Base-by-base conservation (phyloP, 345 rosid species). In the Ceriops zippeliana region DNA sequence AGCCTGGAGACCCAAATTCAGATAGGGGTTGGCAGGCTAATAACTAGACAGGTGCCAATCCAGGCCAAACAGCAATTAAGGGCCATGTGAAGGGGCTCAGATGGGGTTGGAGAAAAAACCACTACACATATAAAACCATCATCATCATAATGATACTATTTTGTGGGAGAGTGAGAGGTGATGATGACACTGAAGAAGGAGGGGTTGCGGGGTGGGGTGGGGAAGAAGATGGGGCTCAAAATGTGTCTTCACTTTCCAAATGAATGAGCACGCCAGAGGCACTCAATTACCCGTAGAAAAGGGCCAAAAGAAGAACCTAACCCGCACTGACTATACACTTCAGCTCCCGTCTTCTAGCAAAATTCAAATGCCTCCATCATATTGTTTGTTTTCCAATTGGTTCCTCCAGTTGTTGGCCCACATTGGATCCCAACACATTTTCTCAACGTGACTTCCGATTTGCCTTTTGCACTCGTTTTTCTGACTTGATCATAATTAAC, bases 241-340 rank as follows among this genome's bases (percentile, higher is more conserved):
- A 13, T 71, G 42, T 52, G 69, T 9, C 75, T 73, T 73, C 83
- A 57, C 67, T 81, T 74, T 78, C 79, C 65, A 63, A 74, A 71
- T 51, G 47, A 58, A 59, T 72, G 60, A 58, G 65, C 60, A 61
- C 65, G 75, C 58, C 61, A 68, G 34, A 4, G 78, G 70, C 47
- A 81, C 85, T 86, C 86, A 58, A 86, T 84, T 84, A 68, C 84
- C 62, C 35, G 58, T 51, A 76, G 72, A 70, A 79, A 65, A 79
- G 31, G 15, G 65, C 61, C 52, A 66, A 70, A 79, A 61, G 62
- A 46, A 35, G 56, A 5, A 80, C 71, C 86, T 80, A 68, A 72
- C 76, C 80, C 77, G n/a, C 79, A 78, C 80, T 83, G 83, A 85
- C 82, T 77, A 15, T 77, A 15, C 49, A 54, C 68, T 24, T 26